Conservation (phyloP, 2,329 filamentous ascomycete genomes). For the Furcasterigmium furcatum region DNA sequence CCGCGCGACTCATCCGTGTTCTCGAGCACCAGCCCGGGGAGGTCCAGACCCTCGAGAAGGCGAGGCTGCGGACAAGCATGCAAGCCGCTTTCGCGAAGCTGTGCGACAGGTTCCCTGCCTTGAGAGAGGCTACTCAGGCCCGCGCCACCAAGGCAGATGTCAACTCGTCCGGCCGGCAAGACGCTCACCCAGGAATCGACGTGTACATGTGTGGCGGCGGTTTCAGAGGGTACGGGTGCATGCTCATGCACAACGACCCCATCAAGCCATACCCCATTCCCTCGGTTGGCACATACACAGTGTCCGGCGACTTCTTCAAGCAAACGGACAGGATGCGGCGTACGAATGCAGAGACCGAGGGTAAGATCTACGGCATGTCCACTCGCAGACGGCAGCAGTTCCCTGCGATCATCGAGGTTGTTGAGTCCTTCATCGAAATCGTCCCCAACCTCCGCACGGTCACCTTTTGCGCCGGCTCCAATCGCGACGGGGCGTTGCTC, state of each 20-base stretch:
- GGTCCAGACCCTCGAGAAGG: constrained; percentile 41
- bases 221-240: constrained; percentile 86
- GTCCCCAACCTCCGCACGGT: constrained; percentile 70
- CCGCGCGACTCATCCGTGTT: constrained; percentile 52
- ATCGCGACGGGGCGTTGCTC: constrained; percentile 79
- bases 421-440: constrained; percentile 68
- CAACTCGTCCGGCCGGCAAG: constrained; percentile 14
- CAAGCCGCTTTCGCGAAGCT: constrained; percentile 55
- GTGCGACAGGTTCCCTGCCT: constrained; percentile 42
- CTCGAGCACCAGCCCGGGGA: constrained; percentile 36
- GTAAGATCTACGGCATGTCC: constrained; percentile 73
- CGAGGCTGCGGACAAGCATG: constrained; percentile 57
- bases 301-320: constrained; percentile 57
- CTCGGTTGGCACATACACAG: constrained; percentile 76
- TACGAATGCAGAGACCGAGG: constrained; percentile 44
- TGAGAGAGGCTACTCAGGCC: constrained; percentile 27
- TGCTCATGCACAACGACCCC: constrained; percentile 75
- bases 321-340: constrained; percentile 48
- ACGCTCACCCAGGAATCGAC: constrained; percentile 44
- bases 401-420: constrained; percentile 75
- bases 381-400: constrained; percentile 77
- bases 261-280: constrained; percentile 80
- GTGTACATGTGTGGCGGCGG: constrained; percentile 88
- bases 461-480: constrained; percentile 84
- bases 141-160: constrained; percentile 8